A percentile compares a stretch with the other conserved stretches of the same genome.
Evolutionary conservation across 257 asterid genomes (phyloP).

Genomic region (Misopates orontium): DNA sequence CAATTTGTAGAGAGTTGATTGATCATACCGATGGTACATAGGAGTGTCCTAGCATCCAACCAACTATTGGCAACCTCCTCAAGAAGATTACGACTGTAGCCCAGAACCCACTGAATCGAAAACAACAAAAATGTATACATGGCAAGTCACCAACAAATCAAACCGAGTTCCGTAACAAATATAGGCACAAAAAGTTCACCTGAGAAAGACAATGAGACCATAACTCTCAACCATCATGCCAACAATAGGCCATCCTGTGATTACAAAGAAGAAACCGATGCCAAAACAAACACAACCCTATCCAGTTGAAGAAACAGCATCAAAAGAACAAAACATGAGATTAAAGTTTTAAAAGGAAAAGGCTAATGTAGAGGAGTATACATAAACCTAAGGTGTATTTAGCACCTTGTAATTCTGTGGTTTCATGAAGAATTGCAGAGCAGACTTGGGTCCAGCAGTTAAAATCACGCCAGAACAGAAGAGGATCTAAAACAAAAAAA

Average conservation of each 20-base stretch:
- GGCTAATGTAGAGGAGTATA: not conserved
- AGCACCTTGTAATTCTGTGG: conserved; percentile 42
- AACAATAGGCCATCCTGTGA: conserved; percentile 60
- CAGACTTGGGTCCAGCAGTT: conserved; percentile 35
- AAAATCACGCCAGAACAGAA: conserved; percentile 40
- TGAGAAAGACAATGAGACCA: conserved; percentile 61
- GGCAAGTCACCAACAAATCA: conserved; percentile 15
- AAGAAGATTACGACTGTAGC: conserved; percentile 29
- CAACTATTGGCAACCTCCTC: conserved; percentile 43
- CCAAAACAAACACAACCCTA: conserved; percentile 55
- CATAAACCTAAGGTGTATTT: not conserved
- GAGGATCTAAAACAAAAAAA: conserved; percentile 38
- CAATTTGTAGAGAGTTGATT: not conserved
- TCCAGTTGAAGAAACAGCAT: conserved; percentile 19
- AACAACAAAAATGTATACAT: conserved; percentile 11
- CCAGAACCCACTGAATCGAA: conserved; percentile 44
- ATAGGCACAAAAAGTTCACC: conserved; percentile 32
- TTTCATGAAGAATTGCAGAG: conserved; percentile 35
- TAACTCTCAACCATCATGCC: conserved; percentile 66
- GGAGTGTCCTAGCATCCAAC: conserved; percentile 31
- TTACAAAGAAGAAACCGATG: conserved; percentile 56
- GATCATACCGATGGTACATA: conserved; percentile 35
- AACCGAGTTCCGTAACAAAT: not conserved
- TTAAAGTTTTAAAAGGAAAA: not conserved
- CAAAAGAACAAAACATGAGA: not conserved